Conservation (phyloP, 2,329 filamentous ascomycete genomes). For the Talaromyces albobiverticillius region DNA sequence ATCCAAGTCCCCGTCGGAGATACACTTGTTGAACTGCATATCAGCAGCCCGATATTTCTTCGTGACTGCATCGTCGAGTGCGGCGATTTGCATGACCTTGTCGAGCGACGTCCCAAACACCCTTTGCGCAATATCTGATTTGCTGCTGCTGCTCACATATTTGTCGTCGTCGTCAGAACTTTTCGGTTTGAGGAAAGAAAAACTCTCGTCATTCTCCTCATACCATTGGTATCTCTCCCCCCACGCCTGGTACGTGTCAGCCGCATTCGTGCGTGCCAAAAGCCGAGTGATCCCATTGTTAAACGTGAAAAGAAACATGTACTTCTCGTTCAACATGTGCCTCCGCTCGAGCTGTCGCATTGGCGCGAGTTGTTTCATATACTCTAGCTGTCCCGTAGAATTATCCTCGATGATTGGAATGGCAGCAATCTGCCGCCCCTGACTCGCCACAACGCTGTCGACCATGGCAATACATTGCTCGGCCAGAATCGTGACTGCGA, state of each 20-base stretch:
- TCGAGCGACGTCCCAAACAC: too few relatives aligned
- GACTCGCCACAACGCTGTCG: constrained; percentile 14
- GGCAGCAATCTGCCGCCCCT: background rate
- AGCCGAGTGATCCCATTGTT: background rate
- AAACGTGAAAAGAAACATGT: constrained; percentile 11
- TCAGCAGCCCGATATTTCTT: too few relatives aligned
- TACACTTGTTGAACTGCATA: too few relatives aligned
- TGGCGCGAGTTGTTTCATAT: too few relatives aligned
- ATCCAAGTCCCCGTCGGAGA: too few relatives aligned
- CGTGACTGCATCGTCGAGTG: too few relatives aligned
- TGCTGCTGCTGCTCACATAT: too few relatives aligned
- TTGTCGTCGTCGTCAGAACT: background rate
- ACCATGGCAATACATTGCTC: constrained; percentile 19
- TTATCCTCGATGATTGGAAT: too few relatives aligned
- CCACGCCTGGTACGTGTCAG: constrained; percentile 4
- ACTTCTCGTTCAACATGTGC: constrained; percentile 17
- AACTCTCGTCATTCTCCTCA: constrained; percentile 8
- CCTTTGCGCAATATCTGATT: background rate
- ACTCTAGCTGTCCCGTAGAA: too few relatives aligned
- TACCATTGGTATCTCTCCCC: constrained; percentile 4
- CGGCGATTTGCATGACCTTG: too few relatives aligned
- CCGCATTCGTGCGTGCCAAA: background rate
- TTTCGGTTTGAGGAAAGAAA: background rate
- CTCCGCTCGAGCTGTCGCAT: constrained; percentile 15
- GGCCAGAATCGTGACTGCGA: constrained; percentile 14